phyloP scores from a whole-genome alignment of 306 rosid genomes.

The barrel medic (Medicago truncatula) region MtrunA17r5.0-ANR NC_053048.1:10463001-10463500 shows the following conservation, averaged over 20 bases:
- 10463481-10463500: conserved; percentile 79
- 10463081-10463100: conserved; percentile 50
- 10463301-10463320: conserved; percentile 68
- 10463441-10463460: conserved; percentile 84
- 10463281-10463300: conserved; percentile 69
- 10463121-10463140: conserved; percentile 44
- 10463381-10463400: conserved; percentile 71
- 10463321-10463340: conserved; percentile 84
- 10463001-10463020: conserved; percentile 74
- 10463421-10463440: conserved; percentile 94
- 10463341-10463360: conserved; percentile 86
- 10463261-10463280: conserved; percentile 60
- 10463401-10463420: conserved; percentile 70
- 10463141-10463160: conserved; percentile 34
- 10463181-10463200: conserved; percentile 45
- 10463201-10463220: conserved; percentile 44
- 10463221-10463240: conserved; percentile 46
- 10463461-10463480: conserved; percentile 61
- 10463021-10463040: conserved; percentile 66
- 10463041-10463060: conserved; percentile 69
- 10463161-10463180: conserved; percentile 42
- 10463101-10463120: conserved; percentile 51
- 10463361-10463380: conserved; percentile 71
- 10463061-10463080: conserved; percentile 52
- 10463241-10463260: conserved; percentile 50